Conservation (phyloP, 2,329 filamentous ascomycete genomes). For the Fusarium torulosum region DNA sequence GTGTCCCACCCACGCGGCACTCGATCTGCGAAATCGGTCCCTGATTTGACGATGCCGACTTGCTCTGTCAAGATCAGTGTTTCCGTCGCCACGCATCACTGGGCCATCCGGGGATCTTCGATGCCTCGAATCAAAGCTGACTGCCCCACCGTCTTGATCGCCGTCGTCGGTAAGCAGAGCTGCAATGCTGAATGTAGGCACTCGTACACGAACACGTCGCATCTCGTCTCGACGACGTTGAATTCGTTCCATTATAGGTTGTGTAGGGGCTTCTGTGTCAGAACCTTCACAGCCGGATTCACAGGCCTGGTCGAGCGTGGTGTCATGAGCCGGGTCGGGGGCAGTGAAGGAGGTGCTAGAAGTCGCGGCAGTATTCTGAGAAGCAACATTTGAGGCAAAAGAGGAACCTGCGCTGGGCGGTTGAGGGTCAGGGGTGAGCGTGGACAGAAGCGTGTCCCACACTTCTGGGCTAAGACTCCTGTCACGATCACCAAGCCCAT, state of each 20-base stretch:
- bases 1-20: slow-evolving; percentile 46
- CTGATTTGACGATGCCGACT: slow-evolving; percentile 9
- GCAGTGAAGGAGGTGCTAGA: slow-evolving; percentile 56
- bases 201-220: slow-evolving; percentile 34
- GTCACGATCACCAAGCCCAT: slow-evolving; percentile 87
- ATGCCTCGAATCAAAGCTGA: slow-evolving; percentile 27
- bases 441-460: slow-evolving; percentile 86
- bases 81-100: background rate
- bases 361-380: slow-evolving; percentile 60
- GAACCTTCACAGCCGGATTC: slow-evolving; percentile 68
- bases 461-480: slow-evolving; percentile 82
- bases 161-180: slow-evolving; percentile 4
- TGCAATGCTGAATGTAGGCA: slow-evolving; percentile 35
- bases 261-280: slow-evolving; percentile 64
- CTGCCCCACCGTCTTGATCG: slow-evolving; percentile 15
- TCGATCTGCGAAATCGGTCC: slow-evolving; percentile 12
- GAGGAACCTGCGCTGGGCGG: slow-evolving; percentile 85
- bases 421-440: slow-evolving; percentile 83
- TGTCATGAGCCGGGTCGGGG: slow-evolving; percentile 54
- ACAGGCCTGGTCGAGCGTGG: slow-evolving; percentile 57
- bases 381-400: slow-evolving; percentile 73
- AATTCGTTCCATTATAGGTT: slow-evolving; percentile 31
- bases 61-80: slow-evolving; percentile 4
- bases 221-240: slow-evolving; percentile 34
- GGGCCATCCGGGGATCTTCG: slow-evolving; percentile 30